phyloP scores from a whole-genome alignment of 495 filamentous ascomycete genomes.

The Aspergillus campestris region DNA sequence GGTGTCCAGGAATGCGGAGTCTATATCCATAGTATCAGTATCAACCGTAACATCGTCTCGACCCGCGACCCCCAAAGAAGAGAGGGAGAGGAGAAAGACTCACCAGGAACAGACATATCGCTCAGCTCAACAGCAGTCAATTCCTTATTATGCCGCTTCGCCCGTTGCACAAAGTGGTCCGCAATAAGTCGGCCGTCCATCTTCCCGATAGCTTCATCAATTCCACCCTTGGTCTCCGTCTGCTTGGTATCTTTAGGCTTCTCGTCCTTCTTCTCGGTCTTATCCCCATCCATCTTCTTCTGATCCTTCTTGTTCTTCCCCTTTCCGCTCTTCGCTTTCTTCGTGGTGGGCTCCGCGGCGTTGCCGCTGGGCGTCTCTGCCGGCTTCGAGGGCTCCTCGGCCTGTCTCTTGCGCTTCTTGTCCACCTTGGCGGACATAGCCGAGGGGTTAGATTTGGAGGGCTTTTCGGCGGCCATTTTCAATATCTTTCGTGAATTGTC shows the following conservation, averaged over 20 bases:
- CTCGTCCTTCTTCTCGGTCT: constrained; percentile 9
- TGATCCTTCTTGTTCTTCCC: constrained; percentile 41
- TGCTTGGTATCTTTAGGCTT: constrained; percentile 53
- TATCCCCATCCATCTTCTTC: constrained; percentile 37
- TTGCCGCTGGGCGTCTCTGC: constrained; percentile 16
- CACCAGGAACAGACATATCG: constrained; percentile 76
- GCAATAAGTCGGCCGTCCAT: constrained; percentile 80
- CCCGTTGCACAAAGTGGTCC: constrained; percentile 75
- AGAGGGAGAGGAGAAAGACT: constrained; percentile 7
- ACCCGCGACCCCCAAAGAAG: not conserved
- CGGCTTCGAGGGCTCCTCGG: constrained; percentile 34
- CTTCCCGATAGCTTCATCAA: constrained; percentile 71
- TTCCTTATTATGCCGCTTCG: constrained; percentile 66
- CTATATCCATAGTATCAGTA: constrained; percentile 25
- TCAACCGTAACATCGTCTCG: not conserved
- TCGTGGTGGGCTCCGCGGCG: constrained; percentile 25
- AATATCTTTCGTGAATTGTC: too few species aligned
- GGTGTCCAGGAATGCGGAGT: constrained; percentile 58
- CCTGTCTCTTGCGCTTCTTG: constrained; percentile 46
- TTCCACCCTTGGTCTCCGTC: constrained; percentile 48
- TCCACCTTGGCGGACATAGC: constrained; percentile 32
- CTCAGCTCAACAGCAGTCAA: constrained; percentile 75
- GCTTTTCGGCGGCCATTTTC: constrained; percentile 11
- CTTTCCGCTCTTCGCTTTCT: constrained; percentile 38
- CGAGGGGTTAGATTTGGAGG: constrained; percentile 1